A percentile compares a stretch with the other conserved stretches of the same genome.
Evolutionary conservation across 2,329 filamentous ascomycete species (phyloP).

Genomic region (Penicillium sp.): DNA sequence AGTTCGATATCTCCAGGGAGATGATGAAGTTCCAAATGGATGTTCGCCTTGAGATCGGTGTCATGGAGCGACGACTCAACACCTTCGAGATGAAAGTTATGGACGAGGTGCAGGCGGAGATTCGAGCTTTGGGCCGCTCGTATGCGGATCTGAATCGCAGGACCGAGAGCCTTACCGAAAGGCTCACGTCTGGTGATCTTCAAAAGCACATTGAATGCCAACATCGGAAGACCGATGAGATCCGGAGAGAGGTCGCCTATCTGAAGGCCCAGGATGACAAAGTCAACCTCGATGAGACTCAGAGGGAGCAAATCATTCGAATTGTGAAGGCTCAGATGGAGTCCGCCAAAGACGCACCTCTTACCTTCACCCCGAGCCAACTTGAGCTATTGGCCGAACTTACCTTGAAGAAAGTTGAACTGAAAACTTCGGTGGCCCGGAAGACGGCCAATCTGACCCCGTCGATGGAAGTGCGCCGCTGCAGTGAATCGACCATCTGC

Average conservation of each 20-base stretch:
- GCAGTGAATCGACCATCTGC: background rate
- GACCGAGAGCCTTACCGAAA: constrained; percentile 2
- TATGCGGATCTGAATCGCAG: constrained; percentile 9
- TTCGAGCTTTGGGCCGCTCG: constrained; percentile 2
- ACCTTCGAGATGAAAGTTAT: constrained; percentile 9
- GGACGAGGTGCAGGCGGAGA: constrained; percentile 9
- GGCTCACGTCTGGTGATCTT: background rate
- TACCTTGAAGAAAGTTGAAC: background rate
- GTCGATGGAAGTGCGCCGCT: background rate
- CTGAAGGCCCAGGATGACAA: constrained; percentile 1
- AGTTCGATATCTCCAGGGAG: constrained; percentile 8
- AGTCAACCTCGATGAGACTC: background rate
- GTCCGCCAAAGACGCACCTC: background rate
- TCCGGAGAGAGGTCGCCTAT: constrained; percentile 11
- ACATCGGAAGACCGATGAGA: constrained; percentile 3
- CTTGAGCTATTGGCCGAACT: background rate
- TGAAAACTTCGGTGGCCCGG: background rate
- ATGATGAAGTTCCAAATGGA: constrained; percentile 13
- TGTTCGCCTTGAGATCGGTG: constrained; percentile 7
- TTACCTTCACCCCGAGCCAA: background rate
- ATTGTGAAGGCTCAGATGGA: background rate
- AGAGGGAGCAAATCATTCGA: background rate
- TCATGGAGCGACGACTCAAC: constrained; percentile 9
- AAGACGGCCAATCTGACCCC: background rate
- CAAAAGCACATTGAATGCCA: constrained; percentile 10